Percentiles rank a stretch among this genome's conserved stretches.
Conservation (phyloP, 306 rosid genomes). For the Cucurbita ficifolia region DNA sequence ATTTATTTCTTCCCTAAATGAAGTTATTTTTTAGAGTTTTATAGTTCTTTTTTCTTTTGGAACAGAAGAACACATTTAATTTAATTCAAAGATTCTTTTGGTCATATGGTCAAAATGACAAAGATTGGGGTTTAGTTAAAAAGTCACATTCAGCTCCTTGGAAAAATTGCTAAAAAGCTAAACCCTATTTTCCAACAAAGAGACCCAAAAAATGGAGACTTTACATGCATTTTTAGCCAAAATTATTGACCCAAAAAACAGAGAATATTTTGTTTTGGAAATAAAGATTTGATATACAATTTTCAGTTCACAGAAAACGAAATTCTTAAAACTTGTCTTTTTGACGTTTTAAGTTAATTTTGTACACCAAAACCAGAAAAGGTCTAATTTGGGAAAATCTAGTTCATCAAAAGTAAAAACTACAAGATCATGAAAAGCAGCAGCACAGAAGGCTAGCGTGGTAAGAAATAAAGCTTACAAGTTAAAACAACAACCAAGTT, state of each 20-base stretch:
- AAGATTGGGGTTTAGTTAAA: not conserved
- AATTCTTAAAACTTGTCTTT: slow-evolving; percentile 1
- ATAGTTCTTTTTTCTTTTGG: too few species aligned
- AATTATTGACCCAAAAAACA: not conserved
- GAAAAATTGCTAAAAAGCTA: not conserved
- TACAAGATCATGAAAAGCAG: not conserved
- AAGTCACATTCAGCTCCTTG: not conserved
- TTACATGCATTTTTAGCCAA: not conserved
- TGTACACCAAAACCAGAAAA: not conserved
- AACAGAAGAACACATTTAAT: too few species aligned
- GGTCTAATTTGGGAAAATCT: not conserved
- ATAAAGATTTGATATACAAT: not conserved
- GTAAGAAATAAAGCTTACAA: slow-evolving; percentile 6
- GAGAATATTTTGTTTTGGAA: not conserved
- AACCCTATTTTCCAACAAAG: not conserved
- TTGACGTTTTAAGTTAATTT: slow-evolving; percentile 1
- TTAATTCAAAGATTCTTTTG: not conserved
- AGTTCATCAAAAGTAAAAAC: not conserved
- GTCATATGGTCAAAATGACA: not conserved
- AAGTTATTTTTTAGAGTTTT: too few species aligned
- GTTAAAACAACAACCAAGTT: slow-evolving; percentile 1
- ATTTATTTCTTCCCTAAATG: not conserved
- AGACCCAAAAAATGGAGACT: not conserved
- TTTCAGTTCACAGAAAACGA: not conserved
- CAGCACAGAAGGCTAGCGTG: slow-evolving; percentile 1